Evolutionary conservation across 805 yeast species (phyloP), one percentile per base, ranked within the genome.

Genomic region (Sugiyamaella smithiae): DNA sequence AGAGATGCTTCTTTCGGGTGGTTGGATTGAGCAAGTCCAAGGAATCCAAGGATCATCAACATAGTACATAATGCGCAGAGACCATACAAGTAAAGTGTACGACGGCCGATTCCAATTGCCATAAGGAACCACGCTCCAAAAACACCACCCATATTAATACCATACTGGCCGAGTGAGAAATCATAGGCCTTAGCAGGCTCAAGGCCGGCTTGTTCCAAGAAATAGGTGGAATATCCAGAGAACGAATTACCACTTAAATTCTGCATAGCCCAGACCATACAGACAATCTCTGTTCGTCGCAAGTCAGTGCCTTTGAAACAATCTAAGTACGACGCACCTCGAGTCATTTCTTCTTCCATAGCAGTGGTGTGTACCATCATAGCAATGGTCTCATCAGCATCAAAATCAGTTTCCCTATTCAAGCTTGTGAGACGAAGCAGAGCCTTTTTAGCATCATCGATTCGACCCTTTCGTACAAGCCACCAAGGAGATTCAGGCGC

Each of bases 401-500:
- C 43, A 4, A 28, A 28, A 16, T 23, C 36, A 8, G 29, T 29
- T 16, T 25, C 40, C 32, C 19, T n/a, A 19, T 36, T 42, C 38
- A 26, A 24, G 36, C 41, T 19, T 4, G 48, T 36, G n/a, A 73
- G 67, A 54, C 74, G 64, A 41, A 48, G 53, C 38, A 74, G 45
- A 5, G 75, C 61, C 46, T 60, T 43, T 61, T 66, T 68, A 4
- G 84, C 83, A 6, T 74, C 73, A 0, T 64, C 66, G 17, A 60
- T 40, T 46, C 62, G 64, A 1, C 71, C 72, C 53, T 69, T 68
- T 46, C 71, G 70, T 3, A 73, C 71, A 40, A 76, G 61, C 78
- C 80, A 78, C 73, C 77, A 74, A 31, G 84, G 84, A 8, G 80
- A 75, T 50, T 40, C 83, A 7, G 65, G 66, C 9, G 84, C 84